Evolutionary conservation across 352 stramenopile genomes (phyloP).

Genomic region (Phytopythium delawarense): DNA sequence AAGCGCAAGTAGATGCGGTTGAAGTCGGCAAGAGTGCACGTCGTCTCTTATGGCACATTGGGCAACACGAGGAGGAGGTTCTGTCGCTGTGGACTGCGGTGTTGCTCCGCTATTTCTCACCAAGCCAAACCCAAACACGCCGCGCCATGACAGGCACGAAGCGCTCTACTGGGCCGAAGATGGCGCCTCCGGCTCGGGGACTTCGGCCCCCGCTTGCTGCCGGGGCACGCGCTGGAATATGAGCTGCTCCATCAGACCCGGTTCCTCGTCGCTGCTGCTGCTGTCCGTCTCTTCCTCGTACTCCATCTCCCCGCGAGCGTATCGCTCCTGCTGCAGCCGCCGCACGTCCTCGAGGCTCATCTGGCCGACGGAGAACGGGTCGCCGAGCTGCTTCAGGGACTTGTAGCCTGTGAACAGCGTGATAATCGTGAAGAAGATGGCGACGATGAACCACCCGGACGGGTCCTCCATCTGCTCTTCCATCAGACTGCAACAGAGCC

Average conservation of each 20-base stretch:
- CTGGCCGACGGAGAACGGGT: conserved; percentile 39
- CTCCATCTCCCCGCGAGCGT: conserved; percentile 39
- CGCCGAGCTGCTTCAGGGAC: conserved; percentile 38
- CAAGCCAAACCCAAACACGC: neutral
- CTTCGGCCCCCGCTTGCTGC: neutral
- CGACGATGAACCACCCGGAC: conserved; percentile 57
- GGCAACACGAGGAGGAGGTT: neutral
- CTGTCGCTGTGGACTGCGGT: neutral
- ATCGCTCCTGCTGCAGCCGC: conserved; percentile 62
- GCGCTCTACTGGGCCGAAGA: neutral
- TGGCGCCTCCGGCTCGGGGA: neutral
- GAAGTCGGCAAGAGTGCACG: neutral
- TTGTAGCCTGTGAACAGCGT: conserved; percentile 48
- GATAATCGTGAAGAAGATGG: conserved; percentile 53
- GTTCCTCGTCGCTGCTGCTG: conserved; percentile 29
- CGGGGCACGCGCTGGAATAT: conserved; percentile 5
- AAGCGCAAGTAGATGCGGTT: conserved; percentile 40
- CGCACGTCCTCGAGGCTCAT: conserved; percentile 70
- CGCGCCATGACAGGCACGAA: neutral
- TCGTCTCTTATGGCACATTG: neutral
- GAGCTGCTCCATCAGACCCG: conserved; percentile 2
- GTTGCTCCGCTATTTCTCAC: neutral
- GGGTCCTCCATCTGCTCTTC: conserved; percentile 70
- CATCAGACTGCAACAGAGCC: conserved; percentile 29
- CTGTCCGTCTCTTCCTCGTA: conserved; percentile 57